These are phyloP conservation scores for Mortierella sp. DNA, from an alignment of 371 early-diverging fungal genomes.

Conservation along the genomic window DNA sequence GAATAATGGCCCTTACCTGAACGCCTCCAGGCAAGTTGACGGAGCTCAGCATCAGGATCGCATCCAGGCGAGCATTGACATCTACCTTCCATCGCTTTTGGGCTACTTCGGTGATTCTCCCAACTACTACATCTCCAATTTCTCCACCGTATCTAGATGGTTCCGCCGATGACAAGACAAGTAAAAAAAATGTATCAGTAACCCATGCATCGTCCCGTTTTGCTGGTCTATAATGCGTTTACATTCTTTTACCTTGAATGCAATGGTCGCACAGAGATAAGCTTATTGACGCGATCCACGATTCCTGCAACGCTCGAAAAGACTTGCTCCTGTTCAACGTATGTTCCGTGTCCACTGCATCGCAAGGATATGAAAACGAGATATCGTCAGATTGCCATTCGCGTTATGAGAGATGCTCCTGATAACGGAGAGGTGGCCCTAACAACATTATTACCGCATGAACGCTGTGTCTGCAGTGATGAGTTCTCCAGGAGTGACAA, in stretches of 20 bases:
- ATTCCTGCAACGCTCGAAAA: conserved; percentile 91
- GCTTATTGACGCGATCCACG: conserved; percentile 95
- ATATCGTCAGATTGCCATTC: neutral
- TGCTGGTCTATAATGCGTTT: no score
- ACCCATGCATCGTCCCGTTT: neutral
- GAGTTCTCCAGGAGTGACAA: conserved; percentile 91
- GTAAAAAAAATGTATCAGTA: no score
- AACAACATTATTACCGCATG: conserved; percentile 70
- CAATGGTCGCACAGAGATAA: conserved; percentile 93
- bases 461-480: conserved; percentile 86
- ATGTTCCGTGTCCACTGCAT: conserved; percentile 96
- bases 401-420: no score
- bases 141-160: conserved; percentile 82
- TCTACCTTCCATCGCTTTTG: conserved; percentile 98
- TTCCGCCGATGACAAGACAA: no score
- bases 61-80: conserved; percentile 91
- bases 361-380: neutral
- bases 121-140: conserved; percentile 99
- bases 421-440: neutral
- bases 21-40: conserved; percentile 98
- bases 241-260: conserved; percentile 78
- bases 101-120: conserved; percentile 89
- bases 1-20: conserved; percentile 65
- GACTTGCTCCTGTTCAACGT: conserved; percentile 72
- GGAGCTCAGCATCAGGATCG: conserved; percentile 89